These are phyloP conservation scores for Gyromitra esculenta DNA, from an alignment of 2,329 filamentous ascomycete species.

Conservation along the genomic window DNA sequence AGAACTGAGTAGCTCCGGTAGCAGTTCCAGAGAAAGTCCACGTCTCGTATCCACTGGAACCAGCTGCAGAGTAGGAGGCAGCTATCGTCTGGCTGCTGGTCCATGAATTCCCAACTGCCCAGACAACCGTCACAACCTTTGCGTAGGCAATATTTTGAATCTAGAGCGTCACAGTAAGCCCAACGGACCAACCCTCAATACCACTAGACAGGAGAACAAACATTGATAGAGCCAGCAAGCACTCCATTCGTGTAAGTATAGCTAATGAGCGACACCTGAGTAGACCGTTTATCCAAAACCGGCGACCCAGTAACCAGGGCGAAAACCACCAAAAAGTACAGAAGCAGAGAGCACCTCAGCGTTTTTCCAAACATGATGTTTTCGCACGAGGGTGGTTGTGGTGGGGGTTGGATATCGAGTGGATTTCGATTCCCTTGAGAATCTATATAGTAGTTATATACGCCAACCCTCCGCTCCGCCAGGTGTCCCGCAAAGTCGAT, in stretches of 20 bases:
- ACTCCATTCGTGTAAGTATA: conserved; percentile 57
- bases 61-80: conserved; percentile 55
- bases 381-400: neutral
- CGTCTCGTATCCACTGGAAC: conserved; percentile 55
- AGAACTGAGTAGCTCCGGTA: conserved; percentile 57
- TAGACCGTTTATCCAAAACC: conserved; percentile 51
- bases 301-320: conserved; percentile 18
- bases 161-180: conserved; percentile 39
- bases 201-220: conserved; percentile 37
- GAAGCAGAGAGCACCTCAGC: conserved; percentile 18
- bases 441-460: conserved; percentile 21
- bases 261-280: conserved; percentile 55
- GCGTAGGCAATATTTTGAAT: conserved; percentile 58
- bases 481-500: neutral
- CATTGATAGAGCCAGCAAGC: conserved; percentile 57
- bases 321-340: conserved; percentile 33
- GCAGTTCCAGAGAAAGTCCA: conserved; percentile 58
- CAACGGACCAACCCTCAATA: neutral
- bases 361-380: conserved; percentile 25
- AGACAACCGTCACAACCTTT: conserved; percentile 57
- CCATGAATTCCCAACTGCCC: conserved; percentile 57
- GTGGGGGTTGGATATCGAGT: conserved; percentile 5
- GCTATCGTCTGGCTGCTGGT: conserved; percentile 52
- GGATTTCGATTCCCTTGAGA: neutral
- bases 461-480: neutral